Evolutionary conservation across 176 grass and related monocot species (phyloP), one percentile per base, ranked within the genome.

Genomic region (Lolium rigidum): DNA sequence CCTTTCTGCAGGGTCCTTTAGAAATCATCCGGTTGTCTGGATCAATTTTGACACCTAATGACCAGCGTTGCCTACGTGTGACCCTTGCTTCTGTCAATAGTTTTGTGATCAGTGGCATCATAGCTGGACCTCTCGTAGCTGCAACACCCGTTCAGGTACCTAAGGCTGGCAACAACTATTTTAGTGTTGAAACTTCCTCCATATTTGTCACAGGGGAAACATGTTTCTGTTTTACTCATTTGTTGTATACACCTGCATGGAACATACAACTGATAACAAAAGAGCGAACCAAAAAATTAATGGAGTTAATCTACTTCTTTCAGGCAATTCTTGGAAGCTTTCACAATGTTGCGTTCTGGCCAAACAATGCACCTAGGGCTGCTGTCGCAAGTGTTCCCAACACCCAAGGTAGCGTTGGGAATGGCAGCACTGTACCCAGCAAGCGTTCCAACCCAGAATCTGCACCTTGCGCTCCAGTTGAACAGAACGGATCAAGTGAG

Each of bases 251-350:
- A 6, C 39, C 18, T 76, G 15, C n/a, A 49, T 84, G 46, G 21
- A 79, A 35, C 21, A 73, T 49, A 65, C 26, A 73, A 49, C 7
- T 56, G 71, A 52, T 75, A 49, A 4, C 3, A 52, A 22, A 79
- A 55, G 9, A 65, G 25, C 2, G 48, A 0, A 26, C 58, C 2
- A 3, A 18, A 26, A 57, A 83, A 17, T 28, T 74, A 10, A 73
- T 37, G 13, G 28, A 76, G 38, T 49, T 78, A 44, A 68, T 86
- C 1, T 80, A 60, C 25, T 78, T 70, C 50, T 81, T 84, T 71
- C 81, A 87, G 89, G 89, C 61, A 62, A 87, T 87, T 81, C 51
- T 91, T 81, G 85, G 85, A 70, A 84, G 81, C 69, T 91, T 91
- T 69, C 28, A 59, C 61, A 75, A 31, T 75, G 69, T 25, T 76